Percentiles rank a stretch among this genome's conserved stretches.
These are phyloP conservation scores for Neospora caninum DNA, from an alignment of 169 alveolate species.

Conservation along the genomic window DNA sequence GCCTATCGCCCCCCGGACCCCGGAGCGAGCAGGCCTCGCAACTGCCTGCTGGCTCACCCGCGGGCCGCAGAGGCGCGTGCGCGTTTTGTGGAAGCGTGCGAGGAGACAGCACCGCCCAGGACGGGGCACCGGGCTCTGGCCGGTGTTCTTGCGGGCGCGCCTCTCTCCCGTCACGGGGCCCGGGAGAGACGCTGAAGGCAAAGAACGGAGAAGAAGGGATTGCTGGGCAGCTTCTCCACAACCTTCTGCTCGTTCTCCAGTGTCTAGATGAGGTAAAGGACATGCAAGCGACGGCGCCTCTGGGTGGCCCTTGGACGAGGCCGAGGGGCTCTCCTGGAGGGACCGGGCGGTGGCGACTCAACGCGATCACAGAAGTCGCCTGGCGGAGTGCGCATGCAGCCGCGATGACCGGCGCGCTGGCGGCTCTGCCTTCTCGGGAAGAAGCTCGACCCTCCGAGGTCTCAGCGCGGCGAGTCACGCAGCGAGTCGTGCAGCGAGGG, in stretches of 20 bases:
- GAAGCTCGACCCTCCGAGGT: not conserved
- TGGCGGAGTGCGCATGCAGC: not conserved
- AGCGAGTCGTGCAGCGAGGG: not conserved
- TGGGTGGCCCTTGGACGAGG: not conserved
- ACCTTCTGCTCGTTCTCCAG: not conserved
- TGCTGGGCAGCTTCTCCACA: not conserved
- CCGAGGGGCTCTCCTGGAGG: not conserved
- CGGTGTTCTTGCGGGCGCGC: too few species aligned
- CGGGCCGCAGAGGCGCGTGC: too few species aligned
- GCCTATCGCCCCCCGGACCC: too few species aligned
- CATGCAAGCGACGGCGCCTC: not conserved
- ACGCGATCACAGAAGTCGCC: not conserved
- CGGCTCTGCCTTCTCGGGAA: not conserved
- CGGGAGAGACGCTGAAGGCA: too few species aligned
- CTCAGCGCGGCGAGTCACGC: not conserved
- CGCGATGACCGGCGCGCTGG: not conserved
- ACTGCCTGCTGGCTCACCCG: too few species aligned
- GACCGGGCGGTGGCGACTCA: not conserved
- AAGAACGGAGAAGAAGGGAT: not conserved
- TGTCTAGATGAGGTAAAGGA: conserved; percentile 5
- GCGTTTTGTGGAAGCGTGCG: too few species aligned
- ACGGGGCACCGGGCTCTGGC: too few species aligned
- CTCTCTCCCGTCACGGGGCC: too few species aligned
- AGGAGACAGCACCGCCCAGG: too few species aligned
- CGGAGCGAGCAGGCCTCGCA: too few species aligned